These are phyloP conservation scores for Oryza longistaminata DNA, from an alignment of 176 grass and related monocot species.

Conservation along the genomic window DNA sequence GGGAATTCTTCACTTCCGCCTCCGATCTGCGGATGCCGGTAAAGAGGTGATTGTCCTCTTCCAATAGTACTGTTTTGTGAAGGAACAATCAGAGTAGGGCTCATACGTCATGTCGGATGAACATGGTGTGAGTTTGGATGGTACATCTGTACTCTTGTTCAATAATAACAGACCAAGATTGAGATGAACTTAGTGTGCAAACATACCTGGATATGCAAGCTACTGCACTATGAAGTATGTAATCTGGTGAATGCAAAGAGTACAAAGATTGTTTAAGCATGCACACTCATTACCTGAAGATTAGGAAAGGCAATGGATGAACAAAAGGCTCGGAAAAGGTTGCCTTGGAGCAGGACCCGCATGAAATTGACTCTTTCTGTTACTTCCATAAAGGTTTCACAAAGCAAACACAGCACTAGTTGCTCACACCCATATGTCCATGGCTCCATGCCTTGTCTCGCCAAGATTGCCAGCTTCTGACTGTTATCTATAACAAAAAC, in stretches of 20 bases:
- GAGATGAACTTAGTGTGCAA: not conserved
- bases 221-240: not conserved
- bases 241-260: conserved; percentile 13
- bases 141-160: not conserved
- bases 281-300: conserved; percentile 36
- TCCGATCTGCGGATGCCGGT: not conserved
- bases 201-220: not conserved
- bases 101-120: not conserved
- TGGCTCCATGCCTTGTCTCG: not conserved
- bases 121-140: not conserved
- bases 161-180: not conserved
- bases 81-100: not conserved
- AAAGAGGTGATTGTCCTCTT: not conserved
- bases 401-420: conserved; percentile 40
- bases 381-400: not conserved
- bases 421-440: not conserved
- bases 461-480: conserved; percentile 37
- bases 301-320: conserved; percentile 24
- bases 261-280: conserved; percentile 3
- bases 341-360: conserved; percentile 23
- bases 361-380: conserved; percentile 1
- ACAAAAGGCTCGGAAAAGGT: conserved; percentile 28
- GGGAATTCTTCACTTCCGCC: not conserved
- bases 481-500: conserved; percentile 10
- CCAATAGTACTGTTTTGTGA: not conserved